phyloP scores from a whole-genome alignment of 208 protist genomes.

The Acanthamoeba healyi region DNA sequence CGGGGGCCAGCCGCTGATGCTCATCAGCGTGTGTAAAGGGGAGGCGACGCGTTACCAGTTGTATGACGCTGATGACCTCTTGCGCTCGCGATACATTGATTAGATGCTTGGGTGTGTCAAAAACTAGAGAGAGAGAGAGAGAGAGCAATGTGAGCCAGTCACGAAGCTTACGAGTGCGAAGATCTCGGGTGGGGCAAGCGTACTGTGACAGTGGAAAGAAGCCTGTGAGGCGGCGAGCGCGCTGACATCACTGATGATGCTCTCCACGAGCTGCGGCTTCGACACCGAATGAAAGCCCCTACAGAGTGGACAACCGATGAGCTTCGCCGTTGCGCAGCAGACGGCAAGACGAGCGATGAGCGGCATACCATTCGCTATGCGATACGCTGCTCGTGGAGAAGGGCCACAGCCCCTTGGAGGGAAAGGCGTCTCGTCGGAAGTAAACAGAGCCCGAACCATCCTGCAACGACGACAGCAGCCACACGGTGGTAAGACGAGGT shows the following conservation, averaged over 20 bases:
- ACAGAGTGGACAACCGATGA: no score
- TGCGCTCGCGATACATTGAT: not conserved
- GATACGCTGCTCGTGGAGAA: slow-evolving; percentile 24
- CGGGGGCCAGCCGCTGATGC: no score
- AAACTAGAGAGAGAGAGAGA: not conserved
- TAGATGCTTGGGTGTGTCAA: slow-evolving; percentile 2
- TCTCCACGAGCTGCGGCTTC: slow-evolving; percentile 9
- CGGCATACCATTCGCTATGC: slow-evolving; percentile 52
- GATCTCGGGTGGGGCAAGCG: no score
- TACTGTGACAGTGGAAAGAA: not conserved
- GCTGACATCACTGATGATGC: slow-evolving; percentile 46
- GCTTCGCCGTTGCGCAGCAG: no score
- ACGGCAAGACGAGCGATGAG: no score
- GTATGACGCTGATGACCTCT: slow-evolving; percentile 31
- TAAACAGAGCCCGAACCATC: slow-evolving; percentile 39
- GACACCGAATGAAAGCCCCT: slow-evolving; percentile 55
- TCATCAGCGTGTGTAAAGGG: no score
- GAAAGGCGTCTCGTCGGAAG: slow-evolving; percentile 40
- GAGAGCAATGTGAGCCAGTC: not conserved
- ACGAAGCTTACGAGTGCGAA: no score
- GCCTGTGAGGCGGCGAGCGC: not conserved
- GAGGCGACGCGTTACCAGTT: not conserved
- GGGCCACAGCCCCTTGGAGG: slow-evolving; percentile 36
- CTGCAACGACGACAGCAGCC: not conserved
- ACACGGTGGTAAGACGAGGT: no score